Percentiles rank a stretch among this genome's conserved stretches.
Conservation (phyloP, 1,284 basidiomycete species). For the Cutaneotrichosporon arboriforme region DNA sequence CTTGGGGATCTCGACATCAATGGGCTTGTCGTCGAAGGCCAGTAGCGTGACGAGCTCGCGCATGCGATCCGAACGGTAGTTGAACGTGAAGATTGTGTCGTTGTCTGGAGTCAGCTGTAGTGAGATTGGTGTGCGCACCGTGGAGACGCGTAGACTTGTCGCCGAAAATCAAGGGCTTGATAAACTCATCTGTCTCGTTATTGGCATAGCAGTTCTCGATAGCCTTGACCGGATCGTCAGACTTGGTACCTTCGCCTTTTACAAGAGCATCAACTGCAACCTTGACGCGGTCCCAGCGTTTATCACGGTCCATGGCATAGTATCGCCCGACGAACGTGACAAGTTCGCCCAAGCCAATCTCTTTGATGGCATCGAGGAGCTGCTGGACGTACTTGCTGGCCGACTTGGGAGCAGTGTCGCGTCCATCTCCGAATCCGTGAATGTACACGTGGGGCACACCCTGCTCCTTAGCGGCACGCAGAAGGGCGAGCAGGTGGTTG, state of each 20-base stretch:
- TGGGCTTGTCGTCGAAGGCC: conserved; percentile 71
- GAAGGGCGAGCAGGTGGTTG: conserved; percentile 73
- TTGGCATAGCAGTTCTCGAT: conserved; percentile 70
- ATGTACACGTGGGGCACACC: conserved; percentile 77
- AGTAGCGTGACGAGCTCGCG: conserved; percentile 76
- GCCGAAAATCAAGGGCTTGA: conserved; percentile 84
- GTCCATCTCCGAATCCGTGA: conserved; percentile 79
- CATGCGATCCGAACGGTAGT: conserved; percentile 91
- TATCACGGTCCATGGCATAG: conserved; percentile 93
- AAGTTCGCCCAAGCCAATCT: conserved; percentile 58
- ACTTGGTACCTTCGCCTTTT: conserved; percentile 63
- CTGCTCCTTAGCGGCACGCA: conserved; percentile 77
- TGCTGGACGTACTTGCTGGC: conserved; percentile 67
- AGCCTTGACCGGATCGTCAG: conserved; percentile 58
- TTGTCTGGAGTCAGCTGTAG: conserved; percentile 42
- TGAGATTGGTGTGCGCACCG: conserved; percentile 50
- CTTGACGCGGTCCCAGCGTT: conserved; percentile 87
- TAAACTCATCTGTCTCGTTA: conserved; percentile 83
- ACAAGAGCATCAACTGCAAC: conserved; percentile 77
- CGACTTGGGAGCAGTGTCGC: conserved; percentile 80
- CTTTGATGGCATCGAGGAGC: conserved; percentile 68
- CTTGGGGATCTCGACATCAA: conserved; percentile 75
- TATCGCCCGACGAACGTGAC: conserved; percentile 80
- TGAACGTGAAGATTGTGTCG: conserved; percentile 88
- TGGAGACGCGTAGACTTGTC: conserved; percentile 72